Conservation (phyloP, 1,284 basidiomycete genomes). For the Boletus mariae region DNA sequence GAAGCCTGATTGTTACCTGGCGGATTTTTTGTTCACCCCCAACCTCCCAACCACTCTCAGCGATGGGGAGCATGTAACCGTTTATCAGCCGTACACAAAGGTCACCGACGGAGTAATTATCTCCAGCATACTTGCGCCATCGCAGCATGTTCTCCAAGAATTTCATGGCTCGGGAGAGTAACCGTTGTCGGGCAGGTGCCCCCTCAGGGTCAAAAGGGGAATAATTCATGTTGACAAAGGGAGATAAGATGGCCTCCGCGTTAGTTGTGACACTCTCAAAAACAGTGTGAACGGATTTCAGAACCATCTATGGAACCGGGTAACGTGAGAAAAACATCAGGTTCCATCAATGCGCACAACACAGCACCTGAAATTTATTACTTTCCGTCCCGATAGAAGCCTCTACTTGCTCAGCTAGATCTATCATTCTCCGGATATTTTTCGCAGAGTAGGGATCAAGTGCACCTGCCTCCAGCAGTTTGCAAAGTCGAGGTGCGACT, state of each 20-base stretch:
- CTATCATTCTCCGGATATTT: slow-evolving; percentile 62
- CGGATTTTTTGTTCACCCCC: slow-evolving; percentile 72
- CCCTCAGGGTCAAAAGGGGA: slow-evolving; percentile 75
- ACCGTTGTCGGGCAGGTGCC: slow-evolving; percentile 68
- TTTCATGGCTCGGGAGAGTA: slow-evolving; percentile 68
- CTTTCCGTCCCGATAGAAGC: slow-evolving; percentile 67
- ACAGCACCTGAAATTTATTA: slow-evolving; percentile 65
- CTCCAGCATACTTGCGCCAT: slow-evolving; percentile 75
- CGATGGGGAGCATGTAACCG: slow-evolving; percentile 62
- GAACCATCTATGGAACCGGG: slow-evolving; percentile 47
- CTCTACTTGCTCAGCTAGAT: slow-evolving; percentile 80
- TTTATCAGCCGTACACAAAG: slow-evolving; percentile 58
- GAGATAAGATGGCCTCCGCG: slow-evolving; percentile 44
- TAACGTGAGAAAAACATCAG: slow-evolving; percentile 10
- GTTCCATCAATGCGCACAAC: slow-evolving; percentile 1
- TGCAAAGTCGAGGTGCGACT: slow-evolving; percentile 73
- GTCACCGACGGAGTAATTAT: slow-evolving; percentile 55
- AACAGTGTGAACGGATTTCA: slow-evolving; percentile 57
- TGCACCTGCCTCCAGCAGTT: slow-evolving; percentile 67
- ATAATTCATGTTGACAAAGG: slow-evolving; percentile 37
- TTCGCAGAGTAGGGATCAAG: slow-evolving; percentile 80
- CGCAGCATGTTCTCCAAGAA: slow-evolving; percentile 67
- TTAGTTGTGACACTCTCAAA: slow-evolving; percentile 58
- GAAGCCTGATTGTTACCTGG: slow-evolving; percentile 45
- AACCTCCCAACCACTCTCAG: slow-evolving; percentile 82